phyloP scores from a whole-genome alignment of 2,329 filamentous ascomycete species.

The Coniochaeta prunicola region DNA sequence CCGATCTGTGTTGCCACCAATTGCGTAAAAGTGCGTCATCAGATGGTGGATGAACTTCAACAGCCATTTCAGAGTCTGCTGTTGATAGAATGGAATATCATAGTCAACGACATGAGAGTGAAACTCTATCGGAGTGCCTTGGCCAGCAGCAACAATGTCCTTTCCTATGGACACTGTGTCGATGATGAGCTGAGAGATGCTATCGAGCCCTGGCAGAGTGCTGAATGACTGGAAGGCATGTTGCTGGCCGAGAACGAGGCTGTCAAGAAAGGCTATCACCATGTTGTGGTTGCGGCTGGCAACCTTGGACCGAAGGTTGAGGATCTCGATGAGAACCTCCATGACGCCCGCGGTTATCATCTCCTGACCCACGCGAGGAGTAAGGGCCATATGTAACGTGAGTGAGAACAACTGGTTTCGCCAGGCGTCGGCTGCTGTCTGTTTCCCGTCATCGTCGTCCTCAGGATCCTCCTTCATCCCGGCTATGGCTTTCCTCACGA shows the following conservation, averaged over 20 bases:
- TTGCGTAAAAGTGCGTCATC: slow-evolving; percentile 67
- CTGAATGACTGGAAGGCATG: slow-evolving; percentile 81
- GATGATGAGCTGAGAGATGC: slow-evolving; percentile 81
- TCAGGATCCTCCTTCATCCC: slow-evolving; percentile 58
- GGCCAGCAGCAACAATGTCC: slow-evolving; percentile 56
- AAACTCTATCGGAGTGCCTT: slow-evolving; percentile 60
- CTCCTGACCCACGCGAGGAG: slow-evolving; percentile 68
- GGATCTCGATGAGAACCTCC: slow-evolving; percentile 81
- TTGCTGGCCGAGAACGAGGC: slow-evolving; percentile 75
- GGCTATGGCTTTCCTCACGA: slow-evolving; percentile 82
- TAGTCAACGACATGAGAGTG: slow-evolving; percentile 88
- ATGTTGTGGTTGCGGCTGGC: slow-evolving; percentile 79
- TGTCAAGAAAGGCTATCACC: slow-evolving; percentile 82
- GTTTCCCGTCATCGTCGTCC: slow-evolving; percentile 49
- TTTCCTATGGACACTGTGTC: slow-evolving; percentile 68
- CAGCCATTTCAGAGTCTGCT: slow-evolving; percentile 87
- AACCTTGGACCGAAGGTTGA: slow-evolving; percentile 73
- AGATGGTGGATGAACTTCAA: slow-evolving; percentile 96
- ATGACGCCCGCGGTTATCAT: slow-evolving; percentile 86
- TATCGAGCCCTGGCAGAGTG: slow-evolving; percentile 74
- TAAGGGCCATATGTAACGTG: slow-evolving; percentile 70
- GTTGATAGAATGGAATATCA: slow-evolving; percentile 84
- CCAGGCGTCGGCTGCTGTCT: slow-evolving; percentile 76
- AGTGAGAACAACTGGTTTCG: slow-evolving; percentile 84
- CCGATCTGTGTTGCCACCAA: slow-evolving; percentile 77